Percentiles rank a stretch among this genome's conserved stretches.
Evolutionary conservation across 768 basidiomycete species (phyloP).

Genomic region (Leucocoprinus birnbaumii): DNA sequence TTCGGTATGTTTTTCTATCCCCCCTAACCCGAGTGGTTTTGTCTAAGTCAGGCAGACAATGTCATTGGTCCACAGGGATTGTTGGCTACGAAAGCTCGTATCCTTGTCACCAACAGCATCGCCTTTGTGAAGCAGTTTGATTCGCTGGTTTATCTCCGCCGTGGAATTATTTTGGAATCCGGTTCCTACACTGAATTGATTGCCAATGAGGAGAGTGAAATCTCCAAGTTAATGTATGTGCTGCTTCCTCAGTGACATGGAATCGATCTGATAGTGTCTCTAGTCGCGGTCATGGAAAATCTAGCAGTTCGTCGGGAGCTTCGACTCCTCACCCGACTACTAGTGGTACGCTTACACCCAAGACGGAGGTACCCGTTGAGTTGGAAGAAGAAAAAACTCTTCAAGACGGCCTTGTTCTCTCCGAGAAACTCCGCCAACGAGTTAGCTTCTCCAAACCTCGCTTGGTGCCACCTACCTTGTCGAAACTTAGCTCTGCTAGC

Average conservation of each 20-base stretch:
- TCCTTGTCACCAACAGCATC: constrained; percentile 85
- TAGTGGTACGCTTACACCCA: constrained; percentile 34
- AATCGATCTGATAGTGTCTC: neutral
- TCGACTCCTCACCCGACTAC: constrained; percentile 43
- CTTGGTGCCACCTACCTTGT: constrained; percentile 37
- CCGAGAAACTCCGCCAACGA: constrained; percentile 57
- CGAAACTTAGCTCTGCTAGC: constrained; percentile 31
- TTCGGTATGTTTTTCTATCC: constrained; percentile 56
- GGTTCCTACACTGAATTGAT: constrained; percentile 65
- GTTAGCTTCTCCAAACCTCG: constrained; percentile 57
- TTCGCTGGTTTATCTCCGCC: constrained; percentile 69
- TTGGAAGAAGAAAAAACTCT: constrained; percentile 11
- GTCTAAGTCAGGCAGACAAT: constrained; percentile 45
- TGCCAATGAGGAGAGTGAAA: constrained; percentile 56
- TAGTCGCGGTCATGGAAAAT: constrained; percentile 46
- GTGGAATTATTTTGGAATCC: constrained; percentile 78
- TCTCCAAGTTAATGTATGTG: constrained; percentile 74
- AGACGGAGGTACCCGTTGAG: constrained; percentile 18
- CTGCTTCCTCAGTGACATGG: neutral
- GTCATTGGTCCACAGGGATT: constrained; percentile 86
- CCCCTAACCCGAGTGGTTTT: no score
- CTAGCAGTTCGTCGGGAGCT: constrained; percentile 41
- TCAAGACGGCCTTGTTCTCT: constrained; percentile 27
- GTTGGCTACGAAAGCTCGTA: constrained; percentile 77
- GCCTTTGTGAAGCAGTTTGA: constrained; percentile 82